Evolutionary conservation across 495 filamentous ascomycete genomes (phyloP), one percentile per base, ranked within the genome.

Genomic region (Hypoxylon subgilvum): DNA sequence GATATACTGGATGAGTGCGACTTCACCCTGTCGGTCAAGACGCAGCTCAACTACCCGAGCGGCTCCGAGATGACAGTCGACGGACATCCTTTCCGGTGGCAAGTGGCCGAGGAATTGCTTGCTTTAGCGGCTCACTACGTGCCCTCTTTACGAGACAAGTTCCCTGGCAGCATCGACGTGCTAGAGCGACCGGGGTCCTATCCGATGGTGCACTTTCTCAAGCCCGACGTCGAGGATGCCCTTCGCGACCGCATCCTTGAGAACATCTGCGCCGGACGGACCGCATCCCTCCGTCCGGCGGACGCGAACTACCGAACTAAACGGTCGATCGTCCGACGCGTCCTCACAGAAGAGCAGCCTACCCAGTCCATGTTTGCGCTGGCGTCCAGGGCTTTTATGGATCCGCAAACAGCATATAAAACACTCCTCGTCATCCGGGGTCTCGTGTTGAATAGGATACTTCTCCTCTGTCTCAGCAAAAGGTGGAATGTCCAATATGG

Each of bases 1-100:
- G 83, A 86, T 63, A 68, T 86, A 1, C 61, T 86, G 0, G 83
- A 85, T 57, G 83, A 86, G 50, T 82, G 74, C 5, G 83, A 86
- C 47, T 76, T 75, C 22, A 82, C 78, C 0, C 57, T 86, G 6
- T 72, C 79, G 0, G 71, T 78, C 0, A 72, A 72, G 22, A 79
- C 76, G 0, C 76, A 80, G 52, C 66, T 80, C 0, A 80, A 76
- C 36, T 83, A 82, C 38, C 81, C 80, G 0, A 74, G 72, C 3
- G 80, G 80, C 0, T 61, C 74, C 1, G 76, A 81, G 38, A 71
- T 72, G 59, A 58, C 71, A 2, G 71, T 83, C 0, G 79, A 83
- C 60, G 77, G 80, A 6, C 67, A 80, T 44, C 79, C 80, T 0
- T 73, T 76, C 27, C 75, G 79, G 1, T 83, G 81, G 81, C 31